Base-by-base conservation (phyloP, 2,329 filamentous ascomycete genomes). In the Xylogone sp. region DNA sequence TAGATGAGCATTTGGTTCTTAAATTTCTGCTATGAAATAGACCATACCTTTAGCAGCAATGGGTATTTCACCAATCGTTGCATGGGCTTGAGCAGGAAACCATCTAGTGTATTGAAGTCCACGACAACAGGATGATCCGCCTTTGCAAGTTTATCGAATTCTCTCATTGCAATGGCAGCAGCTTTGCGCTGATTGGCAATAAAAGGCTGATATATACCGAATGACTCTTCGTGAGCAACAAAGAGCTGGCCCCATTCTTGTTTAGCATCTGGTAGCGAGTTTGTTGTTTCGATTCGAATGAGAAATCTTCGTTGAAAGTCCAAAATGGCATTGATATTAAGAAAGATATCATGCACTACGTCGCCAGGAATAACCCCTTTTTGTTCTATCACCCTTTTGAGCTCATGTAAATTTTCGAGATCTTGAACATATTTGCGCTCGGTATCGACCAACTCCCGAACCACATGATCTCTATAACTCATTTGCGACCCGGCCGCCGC, bases 381-480 rank as follows among this genome's bases (percentile, higher is more conserved):
- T 66, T 95, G 88, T 62, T 97, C 91, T 50, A 97, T 77, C 21
- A 87, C 83, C 71, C 90, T 93, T 73, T 96, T 97, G 65, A 97
- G 80, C 46, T 92, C 87, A 68, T 97, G 91, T 31, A 99, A 71
- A 60, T 96, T 93, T 68, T 97, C 93, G 49, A 99, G 74, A 73
- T 99, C 94, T 68, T 97, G 92, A 3, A 97, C 94, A 62, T 99
- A 99, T 71, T 97, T 97, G 56, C 94, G 86, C 71, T 99, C 94
- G 1, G 93, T 97, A 62, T 93, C 90, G 51, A 99, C 87, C 45
- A 99, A 74, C 70, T 99, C 94, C 64, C 88, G 85, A 43, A 99
- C 82, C 55, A 97, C 90, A 68, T 97, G 88, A 63, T 97, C 89
- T 59, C 91, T 76, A 59, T 86, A 84, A 57, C 78, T 85, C 76